Evolutionary conservation across 371 early-diverging fungal genomes (phyloP).

Genomic region (Choanephora cucurbitarum): DNA sequence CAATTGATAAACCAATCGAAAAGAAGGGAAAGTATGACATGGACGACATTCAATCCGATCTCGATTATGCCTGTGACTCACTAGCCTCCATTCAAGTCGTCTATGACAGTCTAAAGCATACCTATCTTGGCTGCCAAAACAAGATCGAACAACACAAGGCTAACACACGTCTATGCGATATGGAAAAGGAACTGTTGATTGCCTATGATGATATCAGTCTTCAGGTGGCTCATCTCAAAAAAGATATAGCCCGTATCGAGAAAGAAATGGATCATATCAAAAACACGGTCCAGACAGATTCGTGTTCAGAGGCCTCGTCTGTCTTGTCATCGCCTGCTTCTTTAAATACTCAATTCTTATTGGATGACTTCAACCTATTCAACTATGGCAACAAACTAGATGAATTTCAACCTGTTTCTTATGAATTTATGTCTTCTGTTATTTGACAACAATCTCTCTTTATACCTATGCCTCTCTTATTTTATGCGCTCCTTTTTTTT

Average conservation of each 20-base stretch:
- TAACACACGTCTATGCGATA: conserved; percentile 32
- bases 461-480: too few species aligned
- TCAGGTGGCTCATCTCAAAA: conserved; percentile 45
- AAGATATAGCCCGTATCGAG: conserved; percentile 36
- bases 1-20: not conserved
- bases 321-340: not conserved
- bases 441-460: too few species aligned
- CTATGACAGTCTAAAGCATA: conserved; percentile 36
- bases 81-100: conserved; percentile 41
- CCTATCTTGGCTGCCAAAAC: conserved; percentile 31
- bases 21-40: not conserved
- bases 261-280: conserved; percentile 24
- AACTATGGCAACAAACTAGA: too few species aligned
- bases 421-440: too few species aligned
- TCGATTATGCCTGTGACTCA: conserved; percentile 40
- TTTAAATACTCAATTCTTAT: too few species aligned
- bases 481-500: too few species aligned
- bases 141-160: conserved; percentile 25
- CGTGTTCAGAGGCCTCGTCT: conserved; percentile 3
- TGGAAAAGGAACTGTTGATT: conserved; percentile 45
- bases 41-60: conserved; percentile 11
- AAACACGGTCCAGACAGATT: conserved; percentile 4
- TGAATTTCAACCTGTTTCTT: too few species aligned
- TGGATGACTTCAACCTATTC: too few species aligned
- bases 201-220: conserved; percentile 48